Conservation (phyloP, 2,329 filamentous ascomycete genomes). For the Epichloe gansuensis region DNA sequence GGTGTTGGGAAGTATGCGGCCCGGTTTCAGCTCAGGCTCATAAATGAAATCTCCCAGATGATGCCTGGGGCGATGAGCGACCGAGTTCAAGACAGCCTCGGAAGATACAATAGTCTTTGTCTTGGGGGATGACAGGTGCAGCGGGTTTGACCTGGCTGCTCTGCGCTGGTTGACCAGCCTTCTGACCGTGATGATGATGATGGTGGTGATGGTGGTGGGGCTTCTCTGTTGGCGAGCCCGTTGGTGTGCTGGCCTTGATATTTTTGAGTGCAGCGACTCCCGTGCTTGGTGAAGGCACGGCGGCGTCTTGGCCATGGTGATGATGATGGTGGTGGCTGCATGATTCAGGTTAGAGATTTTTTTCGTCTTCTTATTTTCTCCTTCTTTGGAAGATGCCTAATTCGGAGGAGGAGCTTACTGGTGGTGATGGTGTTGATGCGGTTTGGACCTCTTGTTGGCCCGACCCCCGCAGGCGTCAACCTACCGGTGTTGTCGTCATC, state of each 20-base stretch:
- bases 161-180: conserved; percentile 16
- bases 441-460: conserved; percentile 57
- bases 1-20: conserved; percentile 30
- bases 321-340: conserved; percentile 44
- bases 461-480: conserved; percentile 44
- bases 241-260: conserved; percentile 32
- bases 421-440: conserved; percentile 53
- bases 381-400: background rate
- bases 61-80: conserved; percentile 57
- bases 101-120: conserved; percentile 56
- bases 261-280: conserved; percentile 36
- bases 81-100: conserved; percentile 57
- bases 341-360: conserved; percentile 10
- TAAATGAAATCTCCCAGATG: conserved; percentile 84
- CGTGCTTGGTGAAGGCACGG: conserved; percentile 29
- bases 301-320: conserved; percentile 38
- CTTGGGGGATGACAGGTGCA: conserved; percentile 34
- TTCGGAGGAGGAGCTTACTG: conserved; percentile 36
- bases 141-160: conserved; percentile 15
- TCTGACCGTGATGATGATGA: conserved; percentile 31
- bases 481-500: conserved; percentile 57
- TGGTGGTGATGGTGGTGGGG: conserved; percentile 34
- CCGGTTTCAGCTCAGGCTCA: conserved; percentile 49
- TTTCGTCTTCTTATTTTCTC: background rate
- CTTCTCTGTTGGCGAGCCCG: conserved; percentile 34